A percentile compares a stretch with the other conserved stretches of the same genome.
Evolutionary conservation across 2,329 filamentous ascomycete genomes (phyloP).

Genomic region (Pezicula neosporulosa): DNA sequence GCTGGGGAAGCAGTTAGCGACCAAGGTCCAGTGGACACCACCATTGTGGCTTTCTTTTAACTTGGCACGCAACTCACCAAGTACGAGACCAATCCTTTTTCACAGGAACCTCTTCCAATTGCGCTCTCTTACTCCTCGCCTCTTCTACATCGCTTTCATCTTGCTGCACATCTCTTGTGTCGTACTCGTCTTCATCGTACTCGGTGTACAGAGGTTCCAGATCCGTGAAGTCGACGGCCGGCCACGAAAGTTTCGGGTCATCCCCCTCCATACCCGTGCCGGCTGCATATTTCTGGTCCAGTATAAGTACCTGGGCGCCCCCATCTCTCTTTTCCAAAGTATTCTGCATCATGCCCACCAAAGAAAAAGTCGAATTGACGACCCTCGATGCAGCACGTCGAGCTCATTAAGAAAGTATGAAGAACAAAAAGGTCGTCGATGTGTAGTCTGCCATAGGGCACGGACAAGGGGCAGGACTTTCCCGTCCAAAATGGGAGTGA

Average conservation of each 20-base stretch:
- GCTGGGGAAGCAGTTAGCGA: constrained; percentile 1
- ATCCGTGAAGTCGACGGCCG: not conserved
- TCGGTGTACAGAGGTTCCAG: not conserved
- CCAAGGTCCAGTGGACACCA: not conserved
- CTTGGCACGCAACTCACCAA: not conserved
- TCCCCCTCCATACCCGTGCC: not conserved
- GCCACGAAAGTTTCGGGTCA: not conserved
- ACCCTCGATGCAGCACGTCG: too few relatives aligned
- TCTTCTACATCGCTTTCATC: not conserved
- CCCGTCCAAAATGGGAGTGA: too few relatives aligned
- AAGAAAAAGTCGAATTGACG: too few relatives aligned
- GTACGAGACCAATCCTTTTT: not conserved
- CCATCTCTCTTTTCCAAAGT: not conserved
- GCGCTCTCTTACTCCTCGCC: not conserved
- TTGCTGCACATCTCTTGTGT: not conserved
- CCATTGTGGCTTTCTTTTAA: not conserved
- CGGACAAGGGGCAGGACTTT: too few relatives aligned
- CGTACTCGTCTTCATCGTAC: not conserved
- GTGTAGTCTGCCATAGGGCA: too few relatives aligned
- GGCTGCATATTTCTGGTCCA: not conserved
- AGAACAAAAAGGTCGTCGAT: too few relatives aligned
- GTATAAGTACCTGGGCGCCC: not conserved
- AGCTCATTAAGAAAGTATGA: too few relatives aligned
- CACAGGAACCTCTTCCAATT: not conserved
- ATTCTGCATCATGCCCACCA: not conserved